Evolutionary conservation across 2,329 filamentous ascomycete genomes (phyloP), one percentile per base, ranked within the genome.

Genomic region (Emericellopsis atlantica): DNA sequence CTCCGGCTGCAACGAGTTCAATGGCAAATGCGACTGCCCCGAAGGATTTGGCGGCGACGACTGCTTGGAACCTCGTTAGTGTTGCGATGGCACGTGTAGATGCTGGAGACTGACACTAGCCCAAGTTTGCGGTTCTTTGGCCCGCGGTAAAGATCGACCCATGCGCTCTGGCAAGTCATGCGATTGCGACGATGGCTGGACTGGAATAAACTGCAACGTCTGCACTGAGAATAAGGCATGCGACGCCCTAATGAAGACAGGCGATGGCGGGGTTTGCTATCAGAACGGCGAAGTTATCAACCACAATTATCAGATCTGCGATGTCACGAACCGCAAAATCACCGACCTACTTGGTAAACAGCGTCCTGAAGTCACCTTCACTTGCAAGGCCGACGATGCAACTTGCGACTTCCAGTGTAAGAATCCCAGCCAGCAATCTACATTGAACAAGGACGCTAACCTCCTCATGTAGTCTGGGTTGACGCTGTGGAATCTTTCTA

Each of bases 121-220:
- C 21, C 15, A 18, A 72, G 79, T 95, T 6, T 98, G 92, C 56
- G 92, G 90, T 43, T 92, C 89, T 32, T 70, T 95, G 33, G 77
- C 84, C 32, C 81, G 87, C 51, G 89, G 88, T 48, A 73, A 74
- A 49, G 79, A 96, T 52, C 76, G 92, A 50, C 76, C 81, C 18
- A 80, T 85, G 56, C 77, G 92, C 55, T 66, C 77, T 40, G 79
- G 76, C n/a, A n/a, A 29, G 46, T 71, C 79, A 43, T 98, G 92
- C 64, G 67, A 87, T 34, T 98, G 92, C 60, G 83, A 89, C 55
- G 84, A 94, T 32, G 92, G 92, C 42, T 98, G 92, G 92, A 76
- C 76, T 33, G 92, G 92, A 47, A 90, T 98, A 65, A 98, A 98
- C 68, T 98, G 92, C 75, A 98, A 92, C 54, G 86, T 98, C 43